These are phyloP conservation scores for Penicillium manginii DNA, from an alignment of 495 filamentous ascomycete species.

Conservation along the genomic window DNA sequence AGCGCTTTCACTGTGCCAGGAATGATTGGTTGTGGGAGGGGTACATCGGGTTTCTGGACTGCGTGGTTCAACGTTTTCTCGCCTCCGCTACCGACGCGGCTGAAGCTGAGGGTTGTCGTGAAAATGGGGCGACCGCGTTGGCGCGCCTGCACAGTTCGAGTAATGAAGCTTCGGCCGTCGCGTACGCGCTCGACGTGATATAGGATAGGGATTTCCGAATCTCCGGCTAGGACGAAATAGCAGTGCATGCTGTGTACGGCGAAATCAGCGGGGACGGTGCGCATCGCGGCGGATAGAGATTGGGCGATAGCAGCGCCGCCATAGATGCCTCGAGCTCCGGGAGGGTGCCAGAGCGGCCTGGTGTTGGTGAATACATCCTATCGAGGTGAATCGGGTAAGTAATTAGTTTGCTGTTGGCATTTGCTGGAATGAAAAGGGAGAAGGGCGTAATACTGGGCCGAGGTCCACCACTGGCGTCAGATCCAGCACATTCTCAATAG, in stretches of 20 bases:
- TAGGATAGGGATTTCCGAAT: conserved; percentile 80
- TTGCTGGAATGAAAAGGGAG: conserved; percentile 6
- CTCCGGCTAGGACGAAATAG: conserved; percentile 94
- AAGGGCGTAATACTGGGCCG: conserved; percentile 62
- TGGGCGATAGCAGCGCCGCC: conserved; percentile 94
- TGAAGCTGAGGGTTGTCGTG: conserved; percentile 91
- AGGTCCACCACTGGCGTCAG: conserved; percentile 80
- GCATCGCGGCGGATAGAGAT: conserved; percentile 83
- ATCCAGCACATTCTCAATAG: conserved; percentile 88
- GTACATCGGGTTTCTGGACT: conserved; percentile 34
- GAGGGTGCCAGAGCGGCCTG: conserved; percentile 85
- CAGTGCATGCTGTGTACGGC: conserved; percentile 95
- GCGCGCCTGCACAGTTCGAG: conserved; percentile 91
- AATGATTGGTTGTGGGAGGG: conserved; percentile 28
- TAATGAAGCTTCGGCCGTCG: conserved; percentile 87
- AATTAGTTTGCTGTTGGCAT: conserved; percentile 4
- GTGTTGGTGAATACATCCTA: conserved; percentile 94
- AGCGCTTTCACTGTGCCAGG: conserved; percentile 29
- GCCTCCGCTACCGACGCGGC: conserved; percentile 69
- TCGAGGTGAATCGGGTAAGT: not conserved
- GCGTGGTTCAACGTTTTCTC: conserved; percentile 56
- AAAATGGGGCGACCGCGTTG: conserved; percentile 92
- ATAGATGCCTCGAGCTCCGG: conserved; percentile 89
- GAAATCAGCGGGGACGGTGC: conserved; percentile 79
- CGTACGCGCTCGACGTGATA: conserved; percentile 93